Conservation (phyloP, 176 grass and related monocot species). For the Cenchrus purpureus region DNA sequence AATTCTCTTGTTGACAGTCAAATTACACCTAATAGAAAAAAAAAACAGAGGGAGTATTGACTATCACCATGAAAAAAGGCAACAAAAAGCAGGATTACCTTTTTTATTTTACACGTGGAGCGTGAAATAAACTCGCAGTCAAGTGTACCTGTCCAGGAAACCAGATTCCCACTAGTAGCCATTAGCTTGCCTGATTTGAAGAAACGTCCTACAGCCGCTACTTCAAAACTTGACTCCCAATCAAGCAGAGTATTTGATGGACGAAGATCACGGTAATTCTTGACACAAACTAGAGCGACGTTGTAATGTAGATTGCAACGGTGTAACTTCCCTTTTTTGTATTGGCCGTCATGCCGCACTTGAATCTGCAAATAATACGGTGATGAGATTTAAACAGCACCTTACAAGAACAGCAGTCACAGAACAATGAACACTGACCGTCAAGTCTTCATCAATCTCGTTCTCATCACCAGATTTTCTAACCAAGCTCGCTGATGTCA, state of each 20-base stretch:
- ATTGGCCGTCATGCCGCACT: no score
- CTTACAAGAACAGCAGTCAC: no score
- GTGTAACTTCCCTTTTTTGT: no score
- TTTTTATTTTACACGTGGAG: constrained; percentile 1
- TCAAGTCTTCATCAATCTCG: no score
- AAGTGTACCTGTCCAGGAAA: neutral
- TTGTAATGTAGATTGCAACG: neutral
- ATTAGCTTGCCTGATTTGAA: neutral
- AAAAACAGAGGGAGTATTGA: no score
- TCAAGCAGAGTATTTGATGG: neutral
- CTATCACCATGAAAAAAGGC: neutral
- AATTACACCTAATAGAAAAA: neutral
- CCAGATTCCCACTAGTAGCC: neutral
- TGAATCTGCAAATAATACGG: no score
- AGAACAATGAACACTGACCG: no score
- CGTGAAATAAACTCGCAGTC: neutral
- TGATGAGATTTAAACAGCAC: no score
- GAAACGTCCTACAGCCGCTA: constrained; percentile 1
- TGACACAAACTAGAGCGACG: constrained; percentile 18
- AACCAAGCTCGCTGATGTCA: no score
- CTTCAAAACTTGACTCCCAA: neutral
- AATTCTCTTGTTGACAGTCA: neutral
- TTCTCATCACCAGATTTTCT: no score
- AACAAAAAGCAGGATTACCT: neutral
- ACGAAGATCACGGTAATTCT: neutral